Percentiles rank a stretch among this genome's conserved stretches.
Conservation (phyloP, 495 filamentous ascomycete species). For the Trichoderma erinaceum region DNA sequence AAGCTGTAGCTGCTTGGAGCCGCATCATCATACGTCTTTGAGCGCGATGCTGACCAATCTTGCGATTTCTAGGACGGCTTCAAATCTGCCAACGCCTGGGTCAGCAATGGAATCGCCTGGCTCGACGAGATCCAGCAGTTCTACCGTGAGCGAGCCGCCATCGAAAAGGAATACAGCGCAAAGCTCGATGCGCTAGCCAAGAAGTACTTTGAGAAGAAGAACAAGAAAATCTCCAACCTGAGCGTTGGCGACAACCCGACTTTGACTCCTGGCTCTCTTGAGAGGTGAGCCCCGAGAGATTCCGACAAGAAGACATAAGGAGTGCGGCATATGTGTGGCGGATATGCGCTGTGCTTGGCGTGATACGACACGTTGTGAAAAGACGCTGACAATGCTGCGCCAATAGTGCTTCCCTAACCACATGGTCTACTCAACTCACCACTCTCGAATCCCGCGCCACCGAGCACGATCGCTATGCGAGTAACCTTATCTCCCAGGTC, state of each 20-base stretch:
- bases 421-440: slow-evolving; percentile 89
- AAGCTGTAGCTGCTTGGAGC: background rate
- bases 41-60: slow-evolving; percentile 8
- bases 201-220: slow-evolving; percentile 95
- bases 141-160: slow-evolving; percentile 86
- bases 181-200: slow-evolving; percentile 83
- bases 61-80: slow-evolving; percentile 67
- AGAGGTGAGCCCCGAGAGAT: slow-evolving; percentile 51
- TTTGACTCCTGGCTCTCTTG: slow-evolving; percentile 91
- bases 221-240: slow-evolving; percentile 77
- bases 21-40: background rate
- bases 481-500: slow-evolving; percentile 67
- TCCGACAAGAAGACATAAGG: background rate
- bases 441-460: slow-evolving; percentile 81
- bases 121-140: slow-evolving; percentile 96
- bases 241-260: slow-evolving; percentile 91
- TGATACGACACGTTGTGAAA: background rate
- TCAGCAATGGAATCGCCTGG: slow-evolving; percentile 82
- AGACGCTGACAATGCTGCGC: background rate
- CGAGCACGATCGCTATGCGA: slow-evolving; percentile 79
- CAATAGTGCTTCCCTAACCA: slow-evolving; percentile 78
- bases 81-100: slow-evolving; percentile 90
- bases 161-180: slow-evolving; percentile 92
- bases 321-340: background rate
- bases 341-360: background rate